Conservation (phyloP, 139 green algal genomes). For the Choricystis sp. region DNA sequence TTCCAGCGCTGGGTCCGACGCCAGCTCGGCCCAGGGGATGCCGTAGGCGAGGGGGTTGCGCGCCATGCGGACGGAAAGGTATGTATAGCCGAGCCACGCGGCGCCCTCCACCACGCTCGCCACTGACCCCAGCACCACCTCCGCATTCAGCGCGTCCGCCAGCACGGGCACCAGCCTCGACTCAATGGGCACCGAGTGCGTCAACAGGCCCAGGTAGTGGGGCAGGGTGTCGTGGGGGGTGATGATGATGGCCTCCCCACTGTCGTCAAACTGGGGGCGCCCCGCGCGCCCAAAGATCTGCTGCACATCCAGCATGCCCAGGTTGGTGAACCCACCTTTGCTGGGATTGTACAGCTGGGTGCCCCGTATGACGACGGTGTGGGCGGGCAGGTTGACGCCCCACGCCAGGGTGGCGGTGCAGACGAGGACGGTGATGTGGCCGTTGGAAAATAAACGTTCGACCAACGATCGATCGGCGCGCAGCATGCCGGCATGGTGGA, state of each 20-base stretch:
- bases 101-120: constrained; percentile 72
- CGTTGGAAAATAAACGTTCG: constrained; percentile 76
- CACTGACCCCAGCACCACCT: constrained; percentile 80
- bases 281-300: constrained; percentile 97
- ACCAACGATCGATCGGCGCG: constrained; percentile 73
- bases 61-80: constrained; percentile 79
- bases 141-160: constrained; percentile 88
- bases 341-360: constrained; percentile 95
- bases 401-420: constrained; percentile 95
- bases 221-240: constrained; percentile 87
- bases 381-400: constrained; percentile 94
- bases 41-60: constrained; percentile 87
- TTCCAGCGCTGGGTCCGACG: constrained; percentile 50
- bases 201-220: constrained; percentile 93
- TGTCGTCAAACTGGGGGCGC: constrained; percentile 73
- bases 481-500: constrained; percentile 97
- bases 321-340: constrained; percentile 78
- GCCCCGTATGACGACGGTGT: constrained; percentile 96
- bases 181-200: constrained; percentile 68
- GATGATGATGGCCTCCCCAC: constrained; percentile 71
- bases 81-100: constrained; percentile 92
- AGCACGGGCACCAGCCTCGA: constrained; percentile 61
- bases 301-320: constrained; percentile 95
- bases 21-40: constrained; percentile 71
- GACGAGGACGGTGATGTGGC: constrained; percentile 72